Evolutionary conservation across 2,329 filamentous ascomycete genomes (phyloP).

Genomic region (Clonostachys chloroleuca): DNA sequence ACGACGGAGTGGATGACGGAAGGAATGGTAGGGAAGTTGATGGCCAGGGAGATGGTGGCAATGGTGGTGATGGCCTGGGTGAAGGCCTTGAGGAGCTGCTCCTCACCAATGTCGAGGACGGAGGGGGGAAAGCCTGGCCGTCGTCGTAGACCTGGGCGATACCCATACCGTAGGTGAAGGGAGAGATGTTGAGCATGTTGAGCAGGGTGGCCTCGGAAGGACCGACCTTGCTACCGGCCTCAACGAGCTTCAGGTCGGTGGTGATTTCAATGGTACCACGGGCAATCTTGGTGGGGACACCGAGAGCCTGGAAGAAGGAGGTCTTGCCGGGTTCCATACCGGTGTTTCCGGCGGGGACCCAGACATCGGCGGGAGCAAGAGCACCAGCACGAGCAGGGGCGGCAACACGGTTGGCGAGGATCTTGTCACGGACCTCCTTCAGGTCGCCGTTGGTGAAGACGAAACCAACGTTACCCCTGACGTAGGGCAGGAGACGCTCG

Average conservation of each 20-base stretch:
- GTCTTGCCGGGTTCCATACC: constrained; percentile 99
- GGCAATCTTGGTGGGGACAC: constrained; percentile 99
- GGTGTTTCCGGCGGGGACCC: constrained; percentile 95
- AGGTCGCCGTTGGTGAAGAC: constrained; percentile 99
- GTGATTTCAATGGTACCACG: constrained; percentile 99
- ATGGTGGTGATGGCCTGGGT: constrained; percentile 78
- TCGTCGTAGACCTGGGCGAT: constrained; percentile 96
- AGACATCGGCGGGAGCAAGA: constrained; percentile 89
- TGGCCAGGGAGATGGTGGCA: constrained; percentile 83
- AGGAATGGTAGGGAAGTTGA: constrained; percentile 93
- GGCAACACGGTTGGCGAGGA: constrained; percentile 94
- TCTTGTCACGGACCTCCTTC: constrained; percentile 89
- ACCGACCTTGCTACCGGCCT: constrained; percentile 90
- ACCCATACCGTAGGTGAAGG: constrained; percentile 99
- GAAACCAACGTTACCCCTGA: constrained; percentile 98
- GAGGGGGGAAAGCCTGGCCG: constrained; percentile 85
- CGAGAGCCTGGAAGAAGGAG: constrained; percentile 99
- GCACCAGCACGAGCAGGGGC: constrained; percentile 98
- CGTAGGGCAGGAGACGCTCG: constrained; percentile 92
- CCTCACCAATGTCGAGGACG: constrained; percentile 92
- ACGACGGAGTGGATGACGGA: constrained; percentile 94
- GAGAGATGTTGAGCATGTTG: constrained; percentile 99
- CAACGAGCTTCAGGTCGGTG: constrained; percentile 94
- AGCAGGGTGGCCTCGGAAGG: constrained; percentile 97
- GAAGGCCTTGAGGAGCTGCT: constrained; percentile 86